Base-by-base conservation (phyloP, 2,329 filamentous ascomycete species). In the Scytalidium lignicola region DNA sequence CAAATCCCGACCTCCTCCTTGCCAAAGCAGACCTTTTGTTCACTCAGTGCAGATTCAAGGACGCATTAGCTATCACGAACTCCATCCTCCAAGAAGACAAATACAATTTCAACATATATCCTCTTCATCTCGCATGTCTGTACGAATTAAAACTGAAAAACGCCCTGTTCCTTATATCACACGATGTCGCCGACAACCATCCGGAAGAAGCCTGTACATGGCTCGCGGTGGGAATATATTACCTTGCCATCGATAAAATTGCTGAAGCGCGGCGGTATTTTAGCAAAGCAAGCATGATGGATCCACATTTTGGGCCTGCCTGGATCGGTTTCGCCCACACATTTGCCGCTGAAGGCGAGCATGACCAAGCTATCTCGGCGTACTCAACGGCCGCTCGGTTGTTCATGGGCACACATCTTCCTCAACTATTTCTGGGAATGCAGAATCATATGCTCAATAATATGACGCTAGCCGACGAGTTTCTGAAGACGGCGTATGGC, bases 301-400 rank as follows among this genome's bases (percentile, higher is more conserved):
- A 99, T 63, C 88, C 92, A 6, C 92, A 97, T 70, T 99, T 96
- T 61, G 92, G 92, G 0, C 89, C 93, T 1, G 93, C 93, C 2
- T 99, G 93, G 93, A 97, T 99, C 56, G 93, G 95, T 1, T 99
- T 99, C 64, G 93, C 93, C 1, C 95, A 99, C 67, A 99, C 93
- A 0, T 99, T 99, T 65, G 93, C 93, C 1, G 91, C 90, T 10
- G 93, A 99, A 67, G 93, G 93, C 46, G 93, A 99, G 68, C 91
- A 97, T 67, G 93, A 99, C 66, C 93, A 99, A 70, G 93, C 93
- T 43, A 96, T 99, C 55, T 95, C 91, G 8, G 93, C 95, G 0
- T 99, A 99, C 70, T 95, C 89, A 23, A 99, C 93, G 1, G 93
- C 93, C 1, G 92, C 92, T 2, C 80, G 93, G 37, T 73, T 99